Evolutionary conservation across 805 yeast genomes (phyloP).

Genomic region (Peterozyma toletana): DNA sequence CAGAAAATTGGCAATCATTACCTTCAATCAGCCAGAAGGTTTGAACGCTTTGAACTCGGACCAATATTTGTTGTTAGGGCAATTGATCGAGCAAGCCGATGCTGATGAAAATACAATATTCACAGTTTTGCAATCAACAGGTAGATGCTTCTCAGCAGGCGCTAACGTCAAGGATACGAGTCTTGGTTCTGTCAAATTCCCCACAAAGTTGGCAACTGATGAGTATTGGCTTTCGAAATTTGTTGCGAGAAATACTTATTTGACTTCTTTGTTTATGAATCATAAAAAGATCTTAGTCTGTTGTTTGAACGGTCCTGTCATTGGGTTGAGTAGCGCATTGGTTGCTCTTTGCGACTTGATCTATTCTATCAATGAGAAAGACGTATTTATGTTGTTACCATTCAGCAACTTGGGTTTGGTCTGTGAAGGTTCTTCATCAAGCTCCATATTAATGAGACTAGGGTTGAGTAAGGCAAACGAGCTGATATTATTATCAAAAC

Average conservation of each 20-base stretch:
- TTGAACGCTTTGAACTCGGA: constrained; percentile 62
- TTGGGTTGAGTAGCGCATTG: constrained; percentile 71
- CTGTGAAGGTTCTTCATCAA: constrained; percentile 72
- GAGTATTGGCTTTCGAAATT: constrained; percentile 47
- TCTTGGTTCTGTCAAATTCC: neutral
- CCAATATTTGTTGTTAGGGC: constrained; percentile 57
- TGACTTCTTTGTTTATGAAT: constrained; percentile 60
- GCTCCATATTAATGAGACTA: constrained; percentile 59
- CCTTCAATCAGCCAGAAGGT: constrained; percentile 51
- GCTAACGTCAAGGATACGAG: constrained; percentile 52
- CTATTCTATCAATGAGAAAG: constrained; percentile 53
- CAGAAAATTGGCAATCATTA: constrained; percentile 52
- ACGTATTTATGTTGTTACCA: constrained; percentile 60
- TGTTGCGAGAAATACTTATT: constrained; percentile 62
- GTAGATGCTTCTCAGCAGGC: constrained; percentile 78
- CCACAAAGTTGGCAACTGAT: constrained; percentile 7
- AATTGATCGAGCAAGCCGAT: constrained; percentile 55
- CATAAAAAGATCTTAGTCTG: constrained; percentile 66
- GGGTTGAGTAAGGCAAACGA: constrained; percentile 71
- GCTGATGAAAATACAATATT: constrained; percentile 50
- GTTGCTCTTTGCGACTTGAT: constrained; percentile 73
- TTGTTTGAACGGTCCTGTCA: constrained; percentile 82
- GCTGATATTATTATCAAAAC: constrained; percentile 63
- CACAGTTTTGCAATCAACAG: constrained; percentile 65
- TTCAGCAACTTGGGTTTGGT: constrained; percentile 79